Evolutionary conservation across 2,329 filamentous ascomycete species (phyloP).

Genomic region (Aspergillus piperis): DNA sequence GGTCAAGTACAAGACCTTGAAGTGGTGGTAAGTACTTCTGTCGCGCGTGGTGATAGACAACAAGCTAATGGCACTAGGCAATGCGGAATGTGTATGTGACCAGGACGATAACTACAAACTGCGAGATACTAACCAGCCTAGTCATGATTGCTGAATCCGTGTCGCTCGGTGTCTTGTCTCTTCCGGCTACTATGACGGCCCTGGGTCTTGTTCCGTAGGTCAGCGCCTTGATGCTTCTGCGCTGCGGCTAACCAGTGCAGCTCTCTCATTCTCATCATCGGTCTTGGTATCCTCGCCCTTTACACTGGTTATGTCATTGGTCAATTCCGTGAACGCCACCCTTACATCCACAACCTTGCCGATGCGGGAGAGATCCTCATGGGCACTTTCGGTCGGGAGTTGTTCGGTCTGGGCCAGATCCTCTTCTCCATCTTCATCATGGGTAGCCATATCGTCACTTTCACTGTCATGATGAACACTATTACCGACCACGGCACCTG

Average conservation of each 20-base stretch:
- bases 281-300: constrained; percentile 57
- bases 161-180: constrained; percentile 57
- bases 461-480: constrained; percentile 67
- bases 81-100: constrained; percentile 37
- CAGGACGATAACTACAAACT: neutral
- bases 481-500: constrained; percentile 63
- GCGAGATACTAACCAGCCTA: constrained; percentile 7
- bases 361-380: constrained; percentile 66
- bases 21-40: constrained; percentile 35
- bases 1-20: constrained; percentile 52
- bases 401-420: constrained; percentile 63
- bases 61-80: constrained; percentile 43
- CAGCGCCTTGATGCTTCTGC: neutral
- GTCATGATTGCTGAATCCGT: constrained; percentile 60
- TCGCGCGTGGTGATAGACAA: neutral
- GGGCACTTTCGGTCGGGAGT: constrained; percentile 61
- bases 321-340: constrained; percentile 58
- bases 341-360: constrained; percentile 66
- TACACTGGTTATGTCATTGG: constrained; percentile 63
- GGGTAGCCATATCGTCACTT: constrained; percentile 70
- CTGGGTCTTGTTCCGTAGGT: constrained; percentile 54
- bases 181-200: constrained; percentile 53
- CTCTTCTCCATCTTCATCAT: constrained; percentile 69
- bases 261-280: constrained; percentile 56
- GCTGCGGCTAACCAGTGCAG: constrained; percentile 24